Evolutionary conservation across 2,329 filamentous ascomycete genomes (phyloP).

Genomic region (Hirsutella minnesotensis): DNA sequence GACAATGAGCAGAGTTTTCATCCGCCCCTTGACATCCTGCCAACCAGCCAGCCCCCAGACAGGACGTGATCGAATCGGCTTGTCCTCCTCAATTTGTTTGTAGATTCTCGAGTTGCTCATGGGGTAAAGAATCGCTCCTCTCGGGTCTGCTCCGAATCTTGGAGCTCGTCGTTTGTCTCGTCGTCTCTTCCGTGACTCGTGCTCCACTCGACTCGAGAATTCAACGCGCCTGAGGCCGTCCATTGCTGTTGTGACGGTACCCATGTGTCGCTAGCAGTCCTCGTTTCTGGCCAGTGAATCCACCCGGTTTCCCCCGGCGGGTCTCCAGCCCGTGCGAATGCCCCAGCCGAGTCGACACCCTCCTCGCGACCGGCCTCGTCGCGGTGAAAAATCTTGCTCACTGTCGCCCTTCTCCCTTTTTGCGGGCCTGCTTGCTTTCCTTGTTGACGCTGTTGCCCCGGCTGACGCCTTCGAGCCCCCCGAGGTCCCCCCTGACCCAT

Average conservation of each 20-base stretch:
- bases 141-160: no score
- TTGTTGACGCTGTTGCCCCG: conserved; percentile 16
- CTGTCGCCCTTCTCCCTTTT: conserved; percentile 7
- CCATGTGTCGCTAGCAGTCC: conserved; percentile 12
- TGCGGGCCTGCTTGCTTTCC: not conserved
- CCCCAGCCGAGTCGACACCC: conserved; percentile 16
- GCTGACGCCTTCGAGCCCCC: conserved; percentile 21
- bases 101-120: no score
- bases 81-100: no score
- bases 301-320: conserved; percentile 24
- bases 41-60: not conserved
- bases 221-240: conserved; percentile 20
- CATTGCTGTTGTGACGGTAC: conserved; percentile 7
- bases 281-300: conserved; percentile 9
- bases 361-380: conserved; percentile 5
- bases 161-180: not conserved
- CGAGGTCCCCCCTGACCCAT: conserved; percentile 18
- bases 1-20: conserved; percentile 5
- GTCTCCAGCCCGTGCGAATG: conserved; percentile 14
- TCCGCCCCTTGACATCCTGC: not conserved
- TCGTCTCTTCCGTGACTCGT: conserved; percentile 4
- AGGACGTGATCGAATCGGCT: not conserved
- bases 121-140: no score
- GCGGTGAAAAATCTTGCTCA: conserved; percentile 19
- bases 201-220: conserved; percentile 3